These are phyloP conservation scores for Hypoxylon sp. DNA, from an alignment of 2,329 filamentous ascomycete species.

Conservation along the genomic window DNA sequence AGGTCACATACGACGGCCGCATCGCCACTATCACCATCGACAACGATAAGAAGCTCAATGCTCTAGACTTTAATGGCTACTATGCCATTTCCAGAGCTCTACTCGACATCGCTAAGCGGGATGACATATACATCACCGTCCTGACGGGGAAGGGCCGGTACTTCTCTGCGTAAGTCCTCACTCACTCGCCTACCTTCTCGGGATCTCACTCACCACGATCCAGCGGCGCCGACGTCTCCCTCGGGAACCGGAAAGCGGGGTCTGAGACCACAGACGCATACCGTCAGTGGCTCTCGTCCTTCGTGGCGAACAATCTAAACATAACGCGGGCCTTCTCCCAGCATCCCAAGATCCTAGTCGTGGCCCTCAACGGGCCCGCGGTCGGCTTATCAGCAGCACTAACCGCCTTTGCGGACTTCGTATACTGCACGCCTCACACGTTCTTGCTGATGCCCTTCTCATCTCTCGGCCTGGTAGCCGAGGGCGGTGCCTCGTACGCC, in stretches of 20 bases:
- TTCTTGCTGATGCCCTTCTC: conserved; percentile 94
- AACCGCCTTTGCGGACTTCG: conserved; percentile 87
- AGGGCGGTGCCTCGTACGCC: conserved; percentile 83
- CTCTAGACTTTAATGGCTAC: conserved; percentile 79
- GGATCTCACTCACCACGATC: conserved; percentile 29
- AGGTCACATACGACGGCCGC: conserved; percentile 74
- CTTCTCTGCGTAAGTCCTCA: conserved; percentile 84
- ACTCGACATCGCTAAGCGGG: conserved; percentile 80
- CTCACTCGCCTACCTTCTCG: neutral
- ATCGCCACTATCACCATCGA: conserved; percentile 89
- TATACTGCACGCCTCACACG: conserved; percentile 84
- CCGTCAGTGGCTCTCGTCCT: conserved; percentile 73
- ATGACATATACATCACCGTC: conserved; percentile 88
- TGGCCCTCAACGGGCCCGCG: conserved; percentile 91
- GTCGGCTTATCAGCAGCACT: conserved; percentile 90
- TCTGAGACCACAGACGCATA: conserved; percentile 53
- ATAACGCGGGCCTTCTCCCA: conserved; percentile 90
- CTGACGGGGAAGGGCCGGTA: conserved; percentile 84
- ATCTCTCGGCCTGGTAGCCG: conserved; percentile 88
- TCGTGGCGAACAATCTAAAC: conserved; percentile 90
- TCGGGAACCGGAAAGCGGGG: conserved; percentile 56
- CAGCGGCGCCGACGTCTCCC: conserved; percentile 84
- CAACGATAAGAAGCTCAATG: conserved; percentile 88
- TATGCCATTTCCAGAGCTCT: conserved; percentile 80
- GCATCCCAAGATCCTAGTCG: conserved; percentile 93